Base-by-base conservation (phyloP, 495 filamentous ascomycete genomes). In the Penicillium goetzii region DNA sequence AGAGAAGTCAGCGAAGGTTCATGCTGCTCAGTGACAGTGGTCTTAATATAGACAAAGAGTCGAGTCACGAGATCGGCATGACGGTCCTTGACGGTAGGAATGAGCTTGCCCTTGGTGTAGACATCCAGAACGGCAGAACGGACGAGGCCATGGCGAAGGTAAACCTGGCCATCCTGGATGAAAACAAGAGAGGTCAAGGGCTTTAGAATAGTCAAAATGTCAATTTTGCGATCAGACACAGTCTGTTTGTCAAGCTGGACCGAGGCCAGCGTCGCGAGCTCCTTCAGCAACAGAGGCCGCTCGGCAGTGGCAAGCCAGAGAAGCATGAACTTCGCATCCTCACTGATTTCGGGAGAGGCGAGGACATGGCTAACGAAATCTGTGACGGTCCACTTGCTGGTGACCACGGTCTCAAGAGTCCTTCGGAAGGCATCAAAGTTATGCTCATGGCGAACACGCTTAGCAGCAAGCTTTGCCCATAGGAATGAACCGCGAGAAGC, bases 401-500 rank as follows among this genome's bases (percentile, higher is more conserved):
- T 74, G 21, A 69, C 45, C 1, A 77, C n/a, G 21, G 64, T 64
- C 7, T 71, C 65, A 0, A 74, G 63, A 2, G 64, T 59, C 61
- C 73, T 74, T 47, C 38, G 43, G 8, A 79, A 49, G n/a, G 40
- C 63, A 28, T 76, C 71, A 0, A 66, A 41, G 28, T 50, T 68
- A 19, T 64, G 38, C 56, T 75, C 75, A 17, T 61, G 62, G 11
- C 70, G 65, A 36, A 66, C 63, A 41, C 63, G 65, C 63, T 73
- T 75, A 10, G 72, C 54, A 45, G 68, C 69, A n/a, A 79, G 68
- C 60, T 78, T 79, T 14, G 75, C 76, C 74, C 74, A 78, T 0
- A 76, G 58, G 63, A 79, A 79, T 28, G 75, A 79, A 17, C 76
- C 75, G 25, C 68, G 59, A 26, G 75, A 64, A 15, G 70, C 75